Conservation (phyloP, 2,329 filamentous ascomycete species). For the Ceratocystis smalleyi region DNA sequence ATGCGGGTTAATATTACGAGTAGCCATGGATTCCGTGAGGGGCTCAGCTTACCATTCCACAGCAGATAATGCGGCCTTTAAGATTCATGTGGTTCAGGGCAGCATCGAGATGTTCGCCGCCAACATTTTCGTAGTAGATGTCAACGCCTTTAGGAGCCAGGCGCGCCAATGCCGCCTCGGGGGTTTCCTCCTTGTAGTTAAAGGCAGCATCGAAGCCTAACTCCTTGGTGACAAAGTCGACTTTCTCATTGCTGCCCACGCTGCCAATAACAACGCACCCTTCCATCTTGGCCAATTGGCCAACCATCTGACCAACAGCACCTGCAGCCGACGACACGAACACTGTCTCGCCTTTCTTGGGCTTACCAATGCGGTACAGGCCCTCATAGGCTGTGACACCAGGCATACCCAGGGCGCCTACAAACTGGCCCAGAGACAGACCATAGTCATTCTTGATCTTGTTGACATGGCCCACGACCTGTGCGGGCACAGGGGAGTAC, state of each 20-base stretch:
- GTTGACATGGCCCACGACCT: slow-evolving; percentile 28
- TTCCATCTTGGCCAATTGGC: slow-evolving; percentile 69
- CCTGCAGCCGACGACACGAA: slow-evolving; percentile 68
- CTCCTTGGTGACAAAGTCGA: slow-evolving; percentile 44
- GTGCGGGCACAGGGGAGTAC: slow-evolving; percentile 43
- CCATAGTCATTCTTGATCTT: slow-evolving; percentile 55
- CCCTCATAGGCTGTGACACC: slow-evolving; percentile 58
- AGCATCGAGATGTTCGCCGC: slow-evolving; percentile 37
- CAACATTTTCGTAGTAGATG: slow-evolving; percentile 43
- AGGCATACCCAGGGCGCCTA: slow-evolving; percentile 49
- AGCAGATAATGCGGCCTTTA: slow-evolving; percentile 49
- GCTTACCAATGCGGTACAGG: slow-evolving; percentile 46
- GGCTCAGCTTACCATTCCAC: slow-evolving; percentile 38
- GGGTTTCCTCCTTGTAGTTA: slow-evolving; percentile 76
- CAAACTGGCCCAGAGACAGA: slow-evolving; percentile 50
- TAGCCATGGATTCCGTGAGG: not conserved
- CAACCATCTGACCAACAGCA: slow-evolving; percentile 69
- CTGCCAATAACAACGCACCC: slow-evolving; percentile 66
- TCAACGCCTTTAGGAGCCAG: slow-evolving; percentile 66
- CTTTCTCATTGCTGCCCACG: slow-evolving; percentile 65
- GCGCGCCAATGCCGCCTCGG: slow-evolving; percentile 49
- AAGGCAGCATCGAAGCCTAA: slow-evolving; percentile 48
- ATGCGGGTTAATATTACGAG: not conserved
- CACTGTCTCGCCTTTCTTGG: slow-evolving; percentile 56
- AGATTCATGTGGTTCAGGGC: slow-evolving; percentile 35